Base-by-base conservation (phyloP, 2,329 filamentous ascomycete genomes). In the Phialophora verrucosa region DNA sequence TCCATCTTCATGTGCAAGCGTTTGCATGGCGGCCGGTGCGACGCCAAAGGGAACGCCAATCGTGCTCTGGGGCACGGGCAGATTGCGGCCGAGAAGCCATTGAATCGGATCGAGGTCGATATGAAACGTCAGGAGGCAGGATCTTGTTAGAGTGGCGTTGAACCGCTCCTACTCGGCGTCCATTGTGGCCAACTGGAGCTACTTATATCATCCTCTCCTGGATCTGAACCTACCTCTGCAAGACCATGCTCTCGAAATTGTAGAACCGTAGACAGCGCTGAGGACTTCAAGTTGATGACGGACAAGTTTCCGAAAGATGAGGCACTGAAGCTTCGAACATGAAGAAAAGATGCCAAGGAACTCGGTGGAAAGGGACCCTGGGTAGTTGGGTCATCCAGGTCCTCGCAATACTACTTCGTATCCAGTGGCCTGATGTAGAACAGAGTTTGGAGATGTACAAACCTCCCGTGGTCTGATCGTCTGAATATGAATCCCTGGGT, bases 11-110 rank as follows among this genome's bases (percentile, higher is more conserved):
- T 84, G 82, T 1, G 82, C 83, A 10, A 84, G 75, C 23, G 76
- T 75, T 69, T 84, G 83, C 77, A 84, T 81, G 1, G 82, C 83
- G 0, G 82, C 79, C 0, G 83, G 83, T 0, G 81, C 79, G 6
- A 85, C 79, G 23, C 50, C n/a, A 27, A 20, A 53, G 50, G 23
- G 50, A 27, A 53, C n/a, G 23, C 1, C n/a, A 72, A 70, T 80
- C 79, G 59, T 73, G 74, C 17, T 49, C 44, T 49, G 17, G 44
- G 44, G 44, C 44, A 49, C 17, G 11, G 14, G 44, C 44, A 49
- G 14, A 20, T 49, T 49, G 14, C 44, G 44, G 14, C 14, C 44
- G 44, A 23, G 44, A 49, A 49, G 44, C 44, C 44, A 49, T 20
- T 49, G 3, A n/a, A 49, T 49, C 44, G 44, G 44, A 20, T 49